A percentile compares a stretch with the other conserved stretches of the same genome.
Conservation (phyloP, 2,329 filamentous ascomycete species). For the Penicillium sp. region DNA sequence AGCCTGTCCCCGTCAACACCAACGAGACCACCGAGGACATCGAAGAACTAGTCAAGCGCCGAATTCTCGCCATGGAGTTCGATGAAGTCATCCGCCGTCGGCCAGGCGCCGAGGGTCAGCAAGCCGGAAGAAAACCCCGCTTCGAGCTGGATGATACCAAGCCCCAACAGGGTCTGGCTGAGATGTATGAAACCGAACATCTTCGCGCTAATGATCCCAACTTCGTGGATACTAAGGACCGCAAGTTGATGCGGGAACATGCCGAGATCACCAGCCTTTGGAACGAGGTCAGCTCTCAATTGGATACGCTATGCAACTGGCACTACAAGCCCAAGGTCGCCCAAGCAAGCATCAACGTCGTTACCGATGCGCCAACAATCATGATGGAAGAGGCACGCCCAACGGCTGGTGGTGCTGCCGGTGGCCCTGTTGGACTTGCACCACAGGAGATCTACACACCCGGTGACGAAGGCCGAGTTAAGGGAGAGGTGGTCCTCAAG, state of each 20-base stretch:
- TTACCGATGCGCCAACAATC: conserved; percentile 87
- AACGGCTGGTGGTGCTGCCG: conserved; percentile 67
- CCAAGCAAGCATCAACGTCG: conserved; percentile 77
- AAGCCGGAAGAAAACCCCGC: conserved; percentile 66
- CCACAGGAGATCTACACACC: conserved; percentile 92
- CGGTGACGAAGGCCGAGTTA: conserved; percentile 61
- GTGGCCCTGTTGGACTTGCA: conserved; percentile 68
- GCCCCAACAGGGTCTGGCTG: conserved; percentile 80
- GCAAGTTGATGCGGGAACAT: conserved; percentile 79
- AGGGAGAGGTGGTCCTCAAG: conserved; percentile 74
- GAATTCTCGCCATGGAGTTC: conserved; percentile 86
- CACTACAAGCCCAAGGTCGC: conserved; percentile 90
- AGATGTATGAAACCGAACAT: conserved; percentile 93
- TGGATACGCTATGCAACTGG: conserved; percentile 89
- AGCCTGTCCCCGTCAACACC: conserved; percentile 91
- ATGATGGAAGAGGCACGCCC: conserved; percentile 95
- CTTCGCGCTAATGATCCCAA: conserved; percentile 73
- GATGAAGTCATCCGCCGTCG: conserved; percentile 84
- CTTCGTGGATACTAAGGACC: conserved; percentile 77
- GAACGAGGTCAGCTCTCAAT: conserved; percentile 73
- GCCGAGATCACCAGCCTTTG: conserved; percentile 79
- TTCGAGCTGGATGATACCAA: conserved; percentile 85
- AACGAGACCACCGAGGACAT: conserved; percentile 87
- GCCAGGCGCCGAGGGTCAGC: conserved; percentile 68
- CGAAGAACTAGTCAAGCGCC: conserved; percentile 88